A percentile compares a stretch with the other conserved stretches of the same genome.
Conservation (phyloP, 768 basidiomycete species). For the Pilatotrama ljubarskyi region DNA sequence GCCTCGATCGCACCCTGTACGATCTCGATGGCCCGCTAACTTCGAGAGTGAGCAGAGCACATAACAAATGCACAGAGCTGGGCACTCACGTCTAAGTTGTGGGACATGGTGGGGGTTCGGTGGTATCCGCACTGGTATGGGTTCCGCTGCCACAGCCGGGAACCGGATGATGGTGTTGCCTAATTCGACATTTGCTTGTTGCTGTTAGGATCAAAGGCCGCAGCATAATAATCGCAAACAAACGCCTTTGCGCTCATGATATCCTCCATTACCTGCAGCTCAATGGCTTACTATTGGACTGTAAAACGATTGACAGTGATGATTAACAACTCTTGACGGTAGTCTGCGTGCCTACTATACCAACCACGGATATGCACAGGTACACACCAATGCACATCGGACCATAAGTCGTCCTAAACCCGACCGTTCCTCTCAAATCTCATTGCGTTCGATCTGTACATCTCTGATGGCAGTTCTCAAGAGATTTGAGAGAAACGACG, state of each 20-base stretch:
- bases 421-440: too few relatives aligned
- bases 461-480: too few relatives aligned
- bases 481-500: too few relatives aligned
- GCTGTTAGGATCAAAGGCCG: constrained; percentile 22
- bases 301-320: too few relatives aligned
- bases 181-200: constrained; percentile 13
- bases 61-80: neutral
- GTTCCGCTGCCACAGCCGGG: constrained; percentile 1
- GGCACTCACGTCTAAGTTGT: constrained; percentile 30
- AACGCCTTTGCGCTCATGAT: constrained; percentile 4
- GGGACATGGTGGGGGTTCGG: constrained; percentile 21
- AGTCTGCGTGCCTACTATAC: too few relatives aligned
- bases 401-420: too few relatives aligned
- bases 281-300: too few relatives aligned
- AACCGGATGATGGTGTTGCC: neutral
- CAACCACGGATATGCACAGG: too few relatives aligned
- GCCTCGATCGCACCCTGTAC: constrained; percentile 92
- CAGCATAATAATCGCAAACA: constrained; percentile 24
- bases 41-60: neutral
- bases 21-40: constrained; percentile 81
- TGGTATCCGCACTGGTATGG: constrained; percentile 9
- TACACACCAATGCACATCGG: too few relatives aligned
- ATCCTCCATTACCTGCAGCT: too few relatives aligned
- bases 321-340: too few relatives aligned
- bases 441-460: too few relatives aligned